Base-by-base conservation (phyloP, 2,329 filamentous ascomycete species). In the Stagonosporopsis cucurbitacearum region DNA sequence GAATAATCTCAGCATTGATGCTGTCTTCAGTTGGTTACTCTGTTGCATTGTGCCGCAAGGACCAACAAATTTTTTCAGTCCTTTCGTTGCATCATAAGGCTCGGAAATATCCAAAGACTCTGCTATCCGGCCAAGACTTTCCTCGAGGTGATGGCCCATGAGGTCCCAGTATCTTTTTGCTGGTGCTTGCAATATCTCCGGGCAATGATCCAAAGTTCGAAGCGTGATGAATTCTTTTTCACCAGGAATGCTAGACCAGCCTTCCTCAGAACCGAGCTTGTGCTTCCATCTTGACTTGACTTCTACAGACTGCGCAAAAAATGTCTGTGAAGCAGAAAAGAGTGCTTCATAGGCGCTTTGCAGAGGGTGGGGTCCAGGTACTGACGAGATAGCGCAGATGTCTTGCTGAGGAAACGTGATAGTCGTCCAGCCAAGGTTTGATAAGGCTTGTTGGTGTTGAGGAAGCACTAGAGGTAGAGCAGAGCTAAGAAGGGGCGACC, bases 161-260 rank as follows among this genome's bases (percentile, higher is more conserved):
- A 71, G 58, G 26, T 69, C 58, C 74, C 74, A 76, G 48, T 71
- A 75, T 15, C 45, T 48, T 54, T 69, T 65, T 6, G 72, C 73
- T 0, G 73, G 64, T 1, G 9, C 64, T 15, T 65, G 62, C 4
- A 75, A 58, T 11, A 73, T 52, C 9, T 72, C 68, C 9, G 73
- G 73, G 20, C 70, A 74, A 25, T 70, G 68, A 1, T 59, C 60
- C 1, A 73, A 49, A 1, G 68, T 72, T 4, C 74, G 64, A 2
- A 76, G 46, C 0, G 74, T 76, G 55, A 76, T 73, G 58, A 76
- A 76, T 54, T 76, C 74, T 50, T 76, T 76, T 49, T 76, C 74
- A 7, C 74, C 73, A 0, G 62, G 63, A 17, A 76, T 71, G 19
- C 63, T 64, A 20, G 62, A 65, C 70, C 71, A 76, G 30, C 74